A percentile compares a stretch with the other conserved stretches of the same genome.
phyloP scores from a whole-genome alignment of 257 asterid genomes.

The Gardenia jasminoides region DNA sequence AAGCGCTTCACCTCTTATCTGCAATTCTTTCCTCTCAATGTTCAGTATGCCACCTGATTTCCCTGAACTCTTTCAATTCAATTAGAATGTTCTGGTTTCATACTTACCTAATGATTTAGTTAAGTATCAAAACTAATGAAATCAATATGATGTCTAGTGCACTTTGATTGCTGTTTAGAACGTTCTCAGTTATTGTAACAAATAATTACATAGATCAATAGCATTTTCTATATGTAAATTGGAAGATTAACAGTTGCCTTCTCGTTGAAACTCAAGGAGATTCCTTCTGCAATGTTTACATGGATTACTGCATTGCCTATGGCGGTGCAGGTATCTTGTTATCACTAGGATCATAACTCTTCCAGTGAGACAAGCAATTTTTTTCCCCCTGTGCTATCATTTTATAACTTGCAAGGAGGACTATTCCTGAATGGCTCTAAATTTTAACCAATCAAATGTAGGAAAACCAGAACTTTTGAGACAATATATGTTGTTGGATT shows the following conservation, averaged over 20 bases:
- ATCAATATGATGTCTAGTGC: neutral
- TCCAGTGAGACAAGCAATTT: neutral
- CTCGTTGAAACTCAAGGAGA: neutral
- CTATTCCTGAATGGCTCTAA: neutral
- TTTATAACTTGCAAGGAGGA: neutral
- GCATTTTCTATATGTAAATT: slow-evolving; percentile 1
- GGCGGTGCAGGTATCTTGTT: too few species aligned
- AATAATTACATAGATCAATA: neutral
- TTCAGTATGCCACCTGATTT: slow-evolving; percentile 49
- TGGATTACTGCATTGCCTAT: neutral
- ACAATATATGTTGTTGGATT: neutral
- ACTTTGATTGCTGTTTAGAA: neutral
- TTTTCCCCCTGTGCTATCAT: neutral
- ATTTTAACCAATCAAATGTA: neutral
- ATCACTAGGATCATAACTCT: neutral
- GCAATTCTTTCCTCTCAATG: slow-evolving; percentile 58
- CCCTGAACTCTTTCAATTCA: neutral
- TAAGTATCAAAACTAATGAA: neutral
- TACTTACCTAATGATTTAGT: neutral
- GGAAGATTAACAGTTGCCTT: neutral
- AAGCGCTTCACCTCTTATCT: slow-evolving; percentile 77
- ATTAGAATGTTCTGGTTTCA: neutral
- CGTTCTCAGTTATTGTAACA: neutral
- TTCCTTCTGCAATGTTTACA: neutral
- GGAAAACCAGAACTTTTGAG: neutral